Conservation (phyloP, 2,329 filamentous ascomycete species). For the Fusarium buxicola region DNA sequence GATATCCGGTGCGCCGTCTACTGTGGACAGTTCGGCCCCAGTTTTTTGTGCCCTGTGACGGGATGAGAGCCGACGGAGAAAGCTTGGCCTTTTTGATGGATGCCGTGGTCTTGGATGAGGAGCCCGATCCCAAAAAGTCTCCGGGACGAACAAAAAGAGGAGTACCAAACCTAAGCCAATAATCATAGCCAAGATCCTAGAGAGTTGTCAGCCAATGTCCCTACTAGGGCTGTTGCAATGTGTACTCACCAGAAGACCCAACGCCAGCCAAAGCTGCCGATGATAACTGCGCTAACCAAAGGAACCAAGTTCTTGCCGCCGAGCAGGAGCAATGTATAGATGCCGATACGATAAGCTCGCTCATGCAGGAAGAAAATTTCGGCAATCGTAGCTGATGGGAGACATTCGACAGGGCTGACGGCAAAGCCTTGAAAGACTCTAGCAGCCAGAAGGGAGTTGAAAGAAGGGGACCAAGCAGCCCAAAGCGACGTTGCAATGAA, state of each 20-base stretch:
- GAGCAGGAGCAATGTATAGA: conserved; percentile 89
- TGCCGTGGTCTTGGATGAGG: conserved; percentile 59
- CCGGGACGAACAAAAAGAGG: conserved; percentile 90
- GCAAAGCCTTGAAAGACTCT: conserved; percentile 89
- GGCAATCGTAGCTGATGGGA: conserved; percentile 92
- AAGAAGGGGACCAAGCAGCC: conserved; percentile 87
- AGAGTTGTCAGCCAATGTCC: neutral
- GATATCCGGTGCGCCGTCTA: conserved; percentile 2
- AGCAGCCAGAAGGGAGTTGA: conserved; percentile 81
- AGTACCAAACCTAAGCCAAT: conserved; percentile 77
- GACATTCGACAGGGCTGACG: conserved; percentile 89
- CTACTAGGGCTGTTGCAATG: no score
- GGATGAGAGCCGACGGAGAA: conserved; percentile 63
- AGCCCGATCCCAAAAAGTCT: conserved; percentile 94
- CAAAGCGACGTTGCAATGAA: conserved; percentile 83
- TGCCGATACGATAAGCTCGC: conserved; percentile 89
- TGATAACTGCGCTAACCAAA: conserved; percentile 86
- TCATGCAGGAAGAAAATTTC: conserved; percentile 98
- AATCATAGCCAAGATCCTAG: conserved; percentile 83
- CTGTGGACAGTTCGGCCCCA: conserved; percentile 5
- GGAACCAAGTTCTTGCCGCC: conserved; percentile 94
- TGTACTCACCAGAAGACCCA: conserved; percentile 84
- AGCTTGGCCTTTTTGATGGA: conserved; percentile 55
- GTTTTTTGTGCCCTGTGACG: conserved; percentile 44
- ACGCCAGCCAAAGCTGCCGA: conserved; percentile 82